These are phyloP conservation scores for Clitopilus passeckerianus DNA, from an alignment of 768 basidiomycete genomes.

Conservation along the genomic window DNA sequence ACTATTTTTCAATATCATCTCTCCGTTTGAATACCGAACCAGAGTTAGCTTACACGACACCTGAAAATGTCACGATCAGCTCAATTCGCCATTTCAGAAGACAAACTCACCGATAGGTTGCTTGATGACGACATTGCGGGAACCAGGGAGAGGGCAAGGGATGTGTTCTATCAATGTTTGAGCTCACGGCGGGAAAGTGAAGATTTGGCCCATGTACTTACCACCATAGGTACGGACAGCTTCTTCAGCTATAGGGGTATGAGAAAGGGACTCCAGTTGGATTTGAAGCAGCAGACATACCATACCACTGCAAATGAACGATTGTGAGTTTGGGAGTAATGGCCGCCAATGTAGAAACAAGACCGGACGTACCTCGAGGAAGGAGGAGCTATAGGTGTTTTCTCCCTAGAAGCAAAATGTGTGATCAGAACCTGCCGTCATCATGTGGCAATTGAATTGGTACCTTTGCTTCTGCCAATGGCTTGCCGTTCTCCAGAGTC, in stretches of 20 bases:
- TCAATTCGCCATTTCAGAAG: not conserved
- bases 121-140: slow-evolving; percentile 87
- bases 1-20: slow-evolving; percentile 26
- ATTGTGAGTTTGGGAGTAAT: not conserved
- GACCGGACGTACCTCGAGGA: slow-evolving; percentile 57
- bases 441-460: not conserved
- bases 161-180: slow-evolving; percentile 57
- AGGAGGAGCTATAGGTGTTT: slow-evolving; percentile 79
- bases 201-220: slow-evolving; percentile 19
- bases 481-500: slow-evolving; percentile 97
- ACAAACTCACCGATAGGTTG: slow-evolving; percentile 73
- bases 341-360: not conserved
- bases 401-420: slow-evolving; percentile 54
- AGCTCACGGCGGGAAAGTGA: not conserved
- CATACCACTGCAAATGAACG: slow-evolving; percentile 62
- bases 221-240: slow-evolving; percentile 90
- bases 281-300: slow-evolving; percentile 30
- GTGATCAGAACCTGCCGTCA: slow-evolving; percentile 2
- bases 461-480: slow-evolving; percentile 79
- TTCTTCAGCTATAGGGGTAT: slow-evolving; percentile 65
- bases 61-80: slow-evolving; percentile 10
- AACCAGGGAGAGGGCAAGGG: slow-evolving; percentile 62
- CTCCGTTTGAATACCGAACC: not conserved
- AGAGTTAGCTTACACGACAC: slow-evolving; percentile 32
- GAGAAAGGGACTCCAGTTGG: not conserved